These are phyloP conservation scores for Telfairia occidentalis DNA, from an alignment of 331 rosid genomes.

Conservation along the genomic window DNA sequence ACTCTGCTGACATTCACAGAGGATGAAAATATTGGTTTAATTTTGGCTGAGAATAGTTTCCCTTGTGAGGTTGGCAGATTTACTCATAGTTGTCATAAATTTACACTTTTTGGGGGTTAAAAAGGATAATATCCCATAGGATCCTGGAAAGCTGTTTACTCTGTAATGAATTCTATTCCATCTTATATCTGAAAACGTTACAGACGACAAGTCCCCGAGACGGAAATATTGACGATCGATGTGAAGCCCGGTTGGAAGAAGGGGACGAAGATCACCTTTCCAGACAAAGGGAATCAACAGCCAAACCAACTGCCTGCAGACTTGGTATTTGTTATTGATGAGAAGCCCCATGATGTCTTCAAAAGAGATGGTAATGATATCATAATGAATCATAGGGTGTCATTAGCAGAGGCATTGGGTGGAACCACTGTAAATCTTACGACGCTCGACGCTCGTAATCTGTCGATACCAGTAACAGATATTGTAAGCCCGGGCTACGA, in stretches of 20 bases:
- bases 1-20: not conserved
- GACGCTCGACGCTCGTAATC: constrained; percentile 44
- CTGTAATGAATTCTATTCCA: not conserved
- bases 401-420: constrained; percentile 79
- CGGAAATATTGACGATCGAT: constrained; percentile 71
- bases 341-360: constrained; percentile 68
- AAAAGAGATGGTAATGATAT: constrained; percentile 79
- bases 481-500: constrained; percentile 81
- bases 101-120: not conserved
- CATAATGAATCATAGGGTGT: constrained; percentile 43
- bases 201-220: constrained; percentile 44
- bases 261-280: constrained; percentile 85
- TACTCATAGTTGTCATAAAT: not conserved
- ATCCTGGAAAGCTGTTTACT: not conserved
- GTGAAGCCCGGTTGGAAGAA: constrained; percentile 94
- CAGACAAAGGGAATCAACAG: constrained; percentile 84
- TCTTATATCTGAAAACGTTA: not conserved
- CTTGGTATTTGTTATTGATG: constrained; percentile 79
- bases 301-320: constrained; percentile 71
- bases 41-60: not conserved
- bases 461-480: constrained; percentile 46
- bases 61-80: not conserved
- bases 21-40: not conserved
- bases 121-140: not conserved
- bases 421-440: constrained; percentile 58